These are phyloP conservation scores for Magnaporthales sp. DNA, from an alignment of 2,329 filamentous ascomycete genomes.

Conservation along the genomic window DNA sequence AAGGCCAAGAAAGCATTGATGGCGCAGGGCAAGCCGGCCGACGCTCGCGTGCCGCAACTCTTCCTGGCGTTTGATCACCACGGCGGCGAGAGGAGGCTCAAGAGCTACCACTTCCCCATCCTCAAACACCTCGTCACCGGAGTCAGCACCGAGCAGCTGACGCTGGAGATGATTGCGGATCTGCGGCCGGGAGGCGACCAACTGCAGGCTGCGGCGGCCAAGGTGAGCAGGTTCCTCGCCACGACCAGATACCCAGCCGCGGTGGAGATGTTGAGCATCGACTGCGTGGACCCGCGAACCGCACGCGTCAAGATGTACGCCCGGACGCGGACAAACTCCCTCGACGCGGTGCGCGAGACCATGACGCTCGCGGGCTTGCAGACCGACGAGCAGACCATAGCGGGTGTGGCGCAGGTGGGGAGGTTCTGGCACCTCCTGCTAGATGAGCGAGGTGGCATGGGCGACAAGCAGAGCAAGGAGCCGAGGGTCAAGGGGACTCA, in stretches of 20 bases:
- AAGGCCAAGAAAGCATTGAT: not conserved
- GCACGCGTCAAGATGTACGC: slow-evolving; percentile 11
- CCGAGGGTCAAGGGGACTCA: not conserved
- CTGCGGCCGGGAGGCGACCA: slow-evolving; percentile 7
- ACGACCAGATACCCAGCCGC: not conserved
- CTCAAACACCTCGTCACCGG: slow-evolving; percentile 10
- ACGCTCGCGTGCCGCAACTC: slow-evolving; percentile 20
- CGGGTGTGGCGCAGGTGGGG: slow-evolving; percentile 1
- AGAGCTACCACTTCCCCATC: slow-evolving; percentile 9
- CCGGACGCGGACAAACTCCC: slow-evolving; percentile 6
- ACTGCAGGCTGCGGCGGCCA: slow-evolving; percentile 3
- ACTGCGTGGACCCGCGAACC: slow-evolving; percentile 7
- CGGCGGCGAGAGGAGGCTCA: slow-evolving; percentile 7
- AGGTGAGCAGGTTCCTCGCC: slow-evolving; percentile 6
- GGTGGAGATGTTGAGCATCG: slow-evolving; percentile 9
- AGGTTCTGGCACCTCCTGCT: slow-evolving; percentile 10
- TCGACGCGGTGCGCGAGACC: slow-evolving; percentile 8
- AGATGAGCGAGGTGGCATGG: slow-evolving; percentile 5
- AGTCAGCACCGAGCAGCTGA: slow-evolving; percentile 1
- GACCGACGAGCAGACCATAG: slow-evolving; percentile 4
- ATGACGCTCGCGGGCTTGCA: slow-evolving; percentile 9
- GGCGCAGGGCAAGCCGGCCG: slow-evolving; percentile 32
- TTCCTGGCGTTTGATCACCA: slow-evolving; percentile 20
- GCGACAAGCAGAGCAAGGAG: slow-evolving; percentile 4
- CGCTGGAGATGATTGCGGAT: not conserved